Percentiles rank a stretch among this genome's conserved stretches.
Conservation (phyloP, 305 asterid genomes). For the Fraxinus nigra region DNA sequence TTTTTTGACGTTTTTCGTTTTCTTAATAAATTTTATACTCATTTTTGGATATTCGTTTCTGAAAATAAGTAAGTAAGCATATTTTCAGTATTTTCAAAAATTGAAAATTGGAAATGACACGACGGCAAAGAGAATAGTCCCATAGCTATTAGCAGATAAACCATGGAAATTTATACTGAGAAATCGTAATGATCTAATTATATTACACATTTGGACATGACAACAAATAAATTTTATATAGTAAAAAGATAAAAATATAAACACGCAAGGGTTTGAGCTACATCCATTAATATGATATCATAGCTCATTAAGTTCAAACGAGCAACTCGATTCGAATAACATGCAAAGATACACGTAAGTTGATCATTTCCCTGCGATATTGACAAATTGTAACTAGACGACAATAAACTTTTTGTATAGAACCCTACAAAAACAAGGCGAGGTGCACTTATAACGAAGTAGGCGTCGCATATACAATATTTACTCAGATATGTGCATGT, state of each 20-base stretch:
- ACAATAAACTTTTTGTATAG: neutral
- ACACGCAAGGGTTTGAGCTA: neutral
- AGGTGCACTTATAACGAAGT: neutral
- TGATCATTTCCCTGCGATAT: neutral
- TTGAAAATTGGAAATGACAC: too few relatives aligned
- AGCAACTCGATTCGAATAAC: neutral
- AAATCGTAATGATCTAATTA: neutral
- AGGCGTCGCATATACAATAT: neutral
- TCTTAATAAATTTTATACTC: too few relatives aligned
- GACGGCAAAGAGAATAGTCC: too few relatives aligned
- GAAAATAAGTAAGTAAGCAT: too few relatives aligned
- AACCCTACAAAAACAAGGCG: neutral
- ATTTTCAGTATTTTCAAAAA: too few relatives aligned
- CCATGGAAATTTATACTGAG: neutral
- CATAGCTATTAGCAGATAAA: neutral
- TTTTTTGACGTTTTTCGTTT: too few relatives aligned
- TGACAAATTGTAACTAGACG: neutral
- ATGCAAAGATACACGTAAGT: neutral
- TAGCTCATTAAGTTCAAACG: conserved; percentile 8
- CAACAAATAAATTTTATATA: neutral
- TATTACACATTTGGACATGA: neutral
- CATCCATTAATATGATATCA: neutral
- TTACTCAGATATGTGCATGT: conserved; percentile 3
- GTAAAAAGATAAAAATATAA: neutral
- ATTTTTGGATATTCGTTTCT: too few relatives aligned